Evolutionary conservation across 768 basidiomycete genomes (phyloP).

Genomic region (Scleroderma citrinum): DNA sequence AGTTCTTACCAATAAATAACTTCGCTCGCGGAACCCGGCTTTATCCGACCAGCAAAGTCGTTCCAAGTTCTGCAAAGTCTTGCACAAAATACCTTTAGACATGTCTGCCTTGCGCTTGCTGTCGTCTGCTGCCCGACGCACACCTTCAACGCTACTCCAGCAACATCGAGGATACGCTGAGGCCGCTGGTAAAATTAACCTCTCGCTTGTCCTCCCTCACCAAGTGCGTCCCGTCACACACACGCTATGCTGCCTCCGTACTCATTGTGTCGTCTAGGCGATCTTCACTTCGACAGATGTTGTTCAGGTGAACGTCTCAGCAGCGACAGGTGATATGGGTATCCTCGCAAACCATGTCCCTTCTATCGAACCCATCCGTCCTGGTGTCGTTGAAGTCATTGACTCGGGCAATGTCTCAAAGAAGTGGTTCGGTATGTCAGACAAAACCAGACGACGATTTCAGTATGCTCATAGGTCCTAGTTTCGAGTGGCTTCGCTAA

Average conservation of each 20-base stretch:
- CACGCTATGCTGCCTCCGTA: constrained; percentile 7
- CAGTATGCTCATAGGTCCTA: constrained; percentile 28
- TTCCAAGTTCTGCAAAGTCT: not conserved
- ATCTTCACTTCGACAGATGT: constrained; percentile 90
- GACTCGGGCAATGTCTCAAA: constrained; percentile 72
- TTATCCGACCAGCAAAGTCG: constrained; percentile 16
- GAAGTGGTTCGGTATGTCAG: constrained; percentile 90
- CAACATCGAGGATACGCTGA: constrained; percentile 89
- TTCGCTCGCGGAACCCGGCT: constrained; percentile 13
- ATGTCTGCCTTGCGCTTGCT: constrained; percentile 78
- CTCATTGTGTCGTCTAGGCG: constrained; percentile 43
- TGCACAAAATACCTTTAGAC: constrained; percentile 18
- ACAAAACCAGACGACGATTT: not conserved
- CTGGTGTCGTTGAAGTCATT: constrained; percentile 92
- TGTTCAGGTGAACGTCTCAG: constrained; percentile 91
- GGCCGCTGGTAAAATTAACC: constrained; percentile 82
- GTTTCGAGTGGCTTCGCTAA: constrained; percentile 97
- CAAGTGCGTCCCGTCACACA: constrained; percentile 52
- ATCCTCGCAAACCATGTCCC: constrained; percentile 98
- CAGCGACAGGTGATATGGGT: constrained; percentile 97
- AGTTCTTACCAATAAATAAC: too few species aligned
- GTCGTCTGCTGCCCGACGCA: constrained; percentile 56
- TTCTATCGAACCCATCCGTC: constrained; percentile 91
- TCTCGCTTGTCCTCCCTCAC: constrained; percentile 92
- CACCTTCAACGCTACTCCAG: constrained; percentile 43